Percentiles rank a stretch among this genome's conserved stretches.
These are phyloP conservation scores for Daldinia sp. DNA, from an alignment of 2,329 filamentous ascomycete species.

Conservation along the genomic window DNA sequence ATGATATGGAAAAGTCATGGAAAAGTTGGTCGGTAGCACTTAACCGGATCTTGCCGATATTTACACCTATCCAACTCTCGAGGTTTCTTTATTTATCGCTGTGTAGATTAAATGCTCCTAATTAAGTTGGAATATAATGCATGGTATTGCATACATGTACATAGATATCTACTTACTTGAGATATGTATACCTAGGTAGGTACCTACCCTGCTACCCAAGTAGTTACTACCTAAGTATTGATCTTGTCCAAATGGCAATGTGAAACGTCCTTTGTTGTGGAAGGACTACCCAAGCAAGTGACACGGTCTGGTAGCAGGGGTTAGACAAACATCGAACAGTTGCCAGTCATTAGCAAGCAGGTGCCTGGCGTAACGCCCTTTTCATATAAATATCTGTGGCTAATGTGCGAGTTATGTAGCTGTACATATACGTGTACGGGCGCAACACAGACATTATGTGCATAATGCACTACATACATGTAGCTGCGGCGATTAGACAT, in stretches of 20 bases:
- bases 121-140: neutral
- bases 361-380: neutral
- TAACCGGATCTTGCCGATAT: conserved; percentile 22
- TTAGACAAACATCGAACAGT: neutral
- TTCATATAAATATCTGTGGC: neutral
- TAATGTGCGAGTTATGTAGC: neutral
- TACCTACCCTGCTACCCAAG: conserved; percentile 4
- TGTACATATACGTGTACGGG: neutral
- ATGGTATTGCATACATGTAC: neutral
- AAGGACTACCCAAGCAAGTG: neutral
- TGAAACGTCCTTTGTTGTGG: neutral
- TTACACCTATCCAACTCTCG: neutral
- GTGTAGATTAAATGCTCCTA: neutral
- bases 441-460: neutral
- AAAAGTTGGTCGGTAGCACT: conserved; percentile 11
- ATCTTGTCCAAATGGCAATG: conserved; percentile 5
- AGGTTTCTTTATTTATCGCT: neutral
- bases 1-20: conserved; percentile 2
- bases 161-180: neutral
- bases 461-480: neutral
- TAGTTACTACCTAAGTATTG: no score
- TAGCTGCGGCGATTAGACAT: no score
- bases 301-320: no score
- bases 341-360: neutral
- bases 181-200: neutral